These are phyloP conservation scores for Ophiostoma novo-ulmi DNA, from an alignment of 2,329 filamentous ascomycete species.

Conservation along the genomic window DNA sequence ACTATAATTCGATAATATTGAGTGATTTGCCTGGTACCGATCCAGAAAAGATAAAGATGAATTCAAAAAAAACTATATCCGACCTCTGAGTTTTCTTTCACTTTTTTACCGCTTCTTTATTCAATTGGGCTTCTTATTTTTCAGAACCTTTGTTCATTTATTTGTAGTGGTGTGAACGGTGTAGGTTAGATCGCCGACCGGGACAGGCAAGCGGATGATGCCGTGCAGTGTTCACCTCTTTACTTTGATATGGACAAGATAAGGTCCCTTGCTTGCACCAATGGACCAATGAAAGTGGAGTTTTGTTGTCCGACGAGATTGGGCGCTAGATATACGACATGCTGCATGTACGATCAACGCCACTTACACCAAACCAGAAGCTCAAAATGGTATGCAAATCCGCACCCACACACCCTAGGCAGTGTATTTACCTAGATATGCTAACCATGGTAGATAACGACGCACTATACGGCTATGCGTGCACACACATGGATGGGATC, in stretches of 20 bases:
- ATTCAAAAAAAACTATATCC: no score
- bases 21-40: not conserved
- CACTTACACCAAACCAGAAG: not conserved
- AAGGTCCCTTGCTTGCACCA: not conserved
- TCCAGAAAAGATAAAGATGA: not conserved
- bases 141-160: not conserved
- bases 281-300: not conserved
- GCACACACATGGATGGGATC: no score
- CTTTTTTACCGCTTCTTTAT: not conserved
- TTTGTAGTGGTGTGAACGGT: conserved; percentile 1
- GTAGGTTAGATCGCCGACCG: not conserved
- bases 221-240: not conserved
- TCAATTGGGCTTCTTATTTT: not conserved
- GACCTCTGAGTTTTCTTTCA: no score
- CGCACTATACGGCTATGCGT: not conserved
- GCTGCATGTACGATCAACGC: not conserved
- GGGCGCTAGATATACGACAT: not conserved
- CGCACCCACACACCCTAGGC: not conserved
- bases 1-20: not conserved
- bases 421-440: not conserved
- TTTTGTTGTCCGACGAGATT: not conserved
- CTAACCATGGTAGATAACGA: conserved; percentile 3
- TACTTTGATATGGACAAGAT: not conserved
- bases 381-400: conserved; percentile 3
- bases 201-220: not conserved